These are phyloP conservation scores for Brassica incana DNA, from an alignment of 345 rosid genomes.

Conservation along the genomic window DNA sequence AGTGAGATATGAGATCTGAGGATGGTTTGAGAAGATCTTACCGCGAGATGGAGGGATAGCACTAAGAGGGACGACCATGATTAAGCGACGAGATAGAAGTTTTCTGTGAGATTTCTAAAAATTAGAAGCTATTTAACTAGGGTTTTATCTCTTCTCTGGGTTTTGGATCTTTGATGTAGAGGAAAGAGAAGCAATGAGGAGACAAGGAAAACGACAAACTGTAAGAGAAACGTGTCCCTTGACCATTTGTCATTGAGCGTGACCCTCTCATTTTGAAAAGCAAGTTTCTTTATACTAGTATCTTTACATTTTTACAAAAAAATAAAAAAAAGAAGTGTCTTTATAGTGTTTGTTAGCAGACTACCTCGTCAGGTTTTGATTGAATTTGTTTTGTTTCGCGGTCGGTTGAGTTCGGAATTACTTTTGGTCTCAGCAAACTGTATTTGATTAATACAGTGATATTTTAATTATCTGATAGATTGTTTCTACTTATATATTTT, in stretches of 20 bases:
- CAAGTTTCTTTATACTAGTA: not conserved
- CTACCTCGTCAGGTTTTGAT: conserved; percentile 60
- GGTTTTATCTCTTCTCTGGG: not conserved
- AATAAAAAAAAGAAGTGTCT: not conserved
- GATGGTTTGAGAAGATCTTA: not conserved
- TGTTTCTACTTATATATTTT: conserved; percentile 11
- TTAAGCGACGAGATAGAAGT: not conserved
- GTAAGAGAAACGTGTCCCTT: not conserved
- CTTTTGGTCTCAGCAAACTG: conserved; percentile 49
- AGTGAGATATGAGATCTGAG: not conserved
- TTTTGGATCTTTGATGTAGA: not conserved
- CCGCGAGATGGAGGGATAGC: not conserved
- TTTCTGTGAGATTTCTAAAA: not conserved
- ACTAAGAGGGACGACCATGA: not conserved
- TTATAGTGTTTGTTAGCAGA: not conserved
- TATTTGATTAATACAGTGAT: conserved; percentile 29
- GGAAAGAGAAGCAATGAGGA: not conserved
- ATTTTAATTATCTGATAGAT: conserved; percentile 1
- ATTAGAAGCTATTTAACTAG: not conserved
- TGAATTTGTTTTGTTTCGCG: conserved; percentile 70
- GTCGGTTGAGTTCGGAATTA: conserved; percentile 47
- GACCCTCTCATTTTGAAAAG: not conserved
- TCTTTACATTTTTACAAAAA: no score
- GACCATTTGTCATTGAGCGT: not conserved
- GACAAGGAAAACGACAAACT: not conserved